phyloP scores from a whole-genome alignment of 352 stramenopile genomes.

The Thalassiosira allenii region DNA sequence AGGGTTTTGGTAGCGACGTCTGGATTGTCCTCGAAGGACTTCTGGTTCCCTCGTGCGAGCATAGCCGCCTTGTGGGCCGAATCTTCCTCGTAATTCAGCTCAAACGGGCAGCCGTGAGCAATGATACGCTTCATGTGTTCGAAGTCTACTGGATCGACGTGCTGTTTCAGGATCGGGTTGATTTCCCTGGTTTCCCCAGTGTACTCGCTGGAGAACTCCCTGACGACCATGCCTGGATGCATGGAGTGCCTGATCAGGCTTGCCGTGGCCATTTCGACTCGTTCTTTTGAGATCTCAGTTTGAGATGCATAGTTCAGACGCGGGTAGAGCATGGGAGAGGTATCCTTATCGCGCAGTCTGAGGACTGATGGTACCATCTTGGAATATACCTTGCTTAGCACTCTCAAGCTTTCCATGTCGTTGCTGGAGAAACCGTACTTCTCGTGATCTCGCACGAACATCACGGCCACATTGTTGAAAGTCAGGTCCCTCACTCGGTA shows the following conservation, averaged over 20 bases:
- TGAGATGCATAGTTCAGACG: constrained; percentile 12
- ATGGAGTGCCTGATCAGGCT: constrained; percentile 8
- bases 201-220: constrained; percentile 16
- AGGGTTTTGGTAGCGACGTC: constrained; percentile 12
- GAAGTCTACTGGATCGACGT: constrained; percentile 9
- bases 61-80: not conserved
- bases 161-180: not conserved
- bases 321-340: not conserved
- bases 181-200: not conserved
- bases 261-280: constrained; percentile 21
- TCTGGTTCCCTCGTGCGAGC: constrained; percentile 27
- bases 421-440: not conserved
- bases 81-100: not conserved
- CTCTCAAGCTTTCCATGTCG: not conserved
- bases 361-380: too few species aligned
- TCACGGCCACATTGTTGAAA: not conserved
- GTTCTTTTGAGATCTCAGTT: not conserved
- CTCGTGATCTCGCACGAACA: not conserved
- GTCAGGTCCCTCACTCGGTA: not conserved
- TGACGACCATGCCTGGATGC: constrained; percentile 6
- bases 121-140: constrained; percentile 28
- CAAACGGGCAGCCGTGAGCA: constrained; percentile 1
- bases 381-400: not conserved
- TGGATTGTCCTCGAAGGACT: constrained; percentile 2
- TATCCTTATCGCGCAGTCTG: constrained; percentile 8